Base-by-base conservation (phyloP, 2,329 filamentous ascomycete genomes). In the Hirsutella rhossiliensis region DNA sequence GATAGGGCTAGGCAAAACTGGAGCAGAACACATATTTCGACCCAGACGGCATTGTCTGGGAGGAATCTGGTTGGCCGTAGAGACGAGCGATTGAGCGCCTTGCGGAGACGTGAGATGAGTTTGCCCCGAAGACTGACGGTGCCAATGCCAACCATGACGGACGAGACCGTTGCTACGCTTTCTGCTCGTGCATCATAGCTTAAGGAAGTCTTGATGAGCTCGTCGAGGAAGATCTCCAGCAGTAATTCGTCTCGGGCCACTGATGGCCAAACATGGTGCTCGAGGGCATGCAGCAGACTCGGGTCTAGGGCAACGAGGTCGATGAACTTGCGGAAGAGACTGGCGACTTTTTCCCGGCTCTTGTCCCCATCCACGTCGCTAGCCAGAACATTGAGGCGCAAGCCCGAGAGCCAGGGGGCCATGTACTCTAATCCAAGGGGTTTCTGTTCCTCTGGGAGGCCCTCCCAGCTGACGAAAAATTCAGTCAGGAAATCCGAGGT, bases 401-500 rank as follows among this genome's bases (percentile, higher is more conserved):
- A 60, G 12, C 78, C 73, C 6, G 74, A 68, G 32, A 84, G 64
- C 80, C 80, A 84, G 2, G 80, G 80, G 6, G 79, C 76, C 75
- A 84, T 81, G 55, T 84, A 84, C 6, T 78, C 74, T 28, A 84
- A 65, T 50, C 78, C 81, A 20, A 84, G 56, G 1, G 79, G 76
- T 50, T 80, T 78, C 54, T 84, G 80, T 45, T 82, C 75, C 30
- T 80, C 75, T 1, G 76, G 72, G 52, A 83, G 80, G 53, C 78
- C 82, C 50, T 82, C 78, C 80, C 80, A 84, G 17, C 80, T 78
- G 20, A 82, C 77, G 46, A 84, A 84, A 55, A 84, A 84, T 53
- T 84, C 80, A n/a, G 80, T 82, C 34, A 84, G 55, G 52, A 84
- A 84, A 53, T 84, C 80, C 8, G 72, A 73, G 1, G 80, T 84